A percentile compares a stretch with the other conserved stretches of the same genome.
Conservation (phyloP, 1,139 yeast species). For the Kurtzmaniella quercitrusa region DNA sequence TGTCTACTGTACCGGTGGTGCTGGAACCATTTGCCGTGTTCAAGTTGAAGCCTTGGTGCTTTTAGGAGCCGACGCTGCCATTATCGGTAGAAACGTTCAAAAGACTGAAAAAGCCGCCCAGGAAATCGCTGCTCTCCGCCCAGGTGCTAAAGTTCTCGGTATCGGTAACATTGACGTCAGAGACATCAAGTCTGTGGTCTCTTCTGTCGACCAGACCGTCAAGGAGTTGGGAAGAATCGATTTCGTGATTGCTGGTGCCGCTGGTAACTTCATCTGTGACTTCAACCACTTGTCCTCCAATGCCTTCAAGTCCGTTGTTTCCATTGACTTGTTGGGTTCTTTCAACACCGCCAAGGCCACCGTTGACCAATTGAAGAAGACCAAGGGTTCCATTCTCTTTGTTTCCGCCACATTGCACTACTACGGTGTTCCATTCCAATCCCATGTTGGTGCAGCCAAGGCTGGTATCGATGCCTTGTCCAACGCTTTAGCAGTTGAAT, state of each 20-base stretch:
- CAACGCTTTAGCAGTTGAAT: conserved; percentile 80
- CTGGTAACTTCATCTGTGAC: conserved; percentile 87
- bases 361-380: conserved; percentile 58
- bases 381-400: conserved; percentile 73
- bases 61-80: conserved; percentile 85
- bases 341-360: conserved; percentile 86
- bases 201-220: conserved; percentile 67
- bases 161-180: conserved; percentile 78
- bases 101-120: conserved; percentile 67
- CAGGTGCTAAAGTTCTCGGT: conserved; percentile 68
- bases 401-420: conserved; percentile 91
- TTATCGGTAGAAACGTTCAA: conserved; percentile 70
- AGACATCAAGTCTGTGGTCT: conserved; percentile 50
- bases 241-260: conserved; percentile 92
- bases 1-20: conserved; percentile 92
- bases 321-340: conserved; percentile 83
- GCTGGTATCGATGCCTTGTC: conserved; percentile 92
- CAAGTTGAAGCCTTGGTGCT: conserved; percentile 83
- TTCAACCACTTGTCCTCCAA: conserved; percentile 75
- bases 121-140: conserved; percentile 56
- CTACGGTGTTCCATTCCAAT: conserved; percentile 85
- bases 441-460: conserved; percentile 92
- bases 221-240: conserved; percentile 69
- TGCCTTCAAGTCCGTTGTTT: conserved; percentile 85
- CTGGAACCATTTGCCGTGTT: conserved; percentile 89